A percentile compares a stretch with the other conserved stretches of the same genome.
Evolutionary conservation across 306 rosid genomes (phyloP).

Genomic region (Astragalus membranaceus): DNA sequence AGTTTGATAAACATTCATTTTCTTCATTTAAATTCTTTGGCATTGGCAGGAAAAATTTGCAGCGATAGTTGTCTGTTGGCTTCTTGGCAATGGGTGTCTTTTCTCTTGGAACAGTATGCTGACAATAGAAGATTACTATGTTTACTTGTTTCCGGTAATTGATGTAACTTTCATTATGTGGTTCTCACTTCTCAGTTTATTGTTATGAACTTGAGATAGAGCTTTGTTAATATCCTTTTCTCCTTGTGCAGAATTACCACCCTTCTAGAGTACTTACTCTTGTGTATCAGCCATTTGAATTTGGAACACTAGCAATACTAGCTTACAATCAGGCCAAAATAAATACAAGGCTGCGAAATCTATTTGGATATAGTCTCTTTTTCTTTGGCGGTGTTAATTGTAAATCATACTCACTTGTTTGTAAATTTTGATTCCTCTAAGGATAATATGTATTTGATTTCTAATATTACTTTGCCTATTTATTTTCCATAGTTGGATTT

Average conservation of each 20-base stretch:
- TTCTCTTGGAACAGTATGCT: constrained; percentile 93
- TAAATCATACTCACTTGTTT: constrained; percentile 26
- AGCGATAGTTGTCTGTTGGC: constrained; percentile 63
- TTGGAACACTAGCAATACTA: constrained; percentile 47
- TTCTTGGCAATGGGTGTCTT: constrained; percentile 89
- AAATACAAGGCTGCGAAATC: constrained; percentile 61
- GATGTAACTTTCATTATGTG: neutral
- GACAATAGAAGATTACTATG: constrained; percentile 78
- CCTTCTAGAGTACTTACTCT: constrained; percentile 75
- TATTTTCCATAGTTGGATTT: constrained; percentile 66
- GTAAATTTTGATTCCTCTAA: neutral
- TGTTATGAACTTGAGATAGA: neutral
- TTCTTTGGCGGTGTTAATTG: constrained; percentile 53
- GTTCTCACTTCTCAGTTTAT: neutral
- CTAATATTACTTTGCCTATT: too few relatives aligned
- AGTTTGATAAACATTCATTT: neutral
- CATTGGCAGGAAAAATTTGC: constrained; percentile 50
- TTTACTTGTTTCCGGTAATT: constrained; percentile 69
- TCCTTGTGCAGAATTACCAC: constrained; percentile 62
- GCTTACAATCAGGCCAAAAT: constrained; percentile 53
- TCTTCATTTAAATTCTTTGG: constrained; percentile 9
- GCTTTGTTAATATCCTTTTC: neutral
- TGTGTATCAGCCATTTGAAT: constrained; percentile 85
- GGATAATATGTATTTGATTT: neutral
- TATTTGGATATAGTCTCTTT: constrained; percentile 63